Evolutionary conservation across 345 rosid genomes (phyloP), one percentile per base, ranked within the genome.

Genomic region (Dimocarpus longan): DNA sequence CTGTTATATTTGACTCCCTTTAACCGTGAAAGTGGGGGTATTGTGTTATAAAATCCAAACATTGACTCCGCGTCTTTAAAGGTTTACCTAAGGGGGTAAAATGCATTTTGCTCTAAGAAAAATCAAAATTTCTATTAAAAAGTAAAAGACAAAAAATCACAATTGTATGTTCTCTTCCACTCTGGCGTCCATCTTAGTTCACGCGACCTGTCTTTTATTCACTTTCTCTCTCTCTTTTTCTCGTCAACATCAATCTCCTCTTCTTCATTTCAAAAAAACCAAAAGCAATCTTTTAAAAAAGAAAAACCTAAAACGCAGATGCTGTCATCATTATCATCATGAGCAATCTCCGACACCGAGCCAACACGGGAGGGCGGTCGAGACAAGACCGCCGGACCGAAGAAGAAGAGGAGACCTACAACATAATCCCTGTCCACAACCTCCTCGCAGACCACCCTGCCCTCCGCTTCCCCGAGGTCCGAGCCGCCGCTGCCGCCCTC

Each of bases 381-480:
- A 82, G 80, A 48, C 79, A 44, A 50, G 66, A 26, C 66, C 66
- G 12, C 39, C 32, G 12, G 1, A 72, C 83, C 26, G 77, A 71
- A 70, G 81, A 40, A 3, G 90, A 82, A 40, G 92, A 90, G 39
- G 94, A 95, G 78, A 63, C 89, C 0, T 93, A 84, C 84, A 95
- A 95, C 86, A 90, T 95, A 12, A 93, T 95, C 66, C 99, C 98
- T 9, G 89, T 95, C 37, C 92, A 95, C 87, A 93, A 93, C 86
- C 96, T 93, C 81, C 93, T 91, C 67, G 96, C 98, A 9, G 98
- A 93, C 89, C 99, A 93, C 82, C 98, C 97, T 44, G 91, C 99
- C 39, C 95, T 93, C 80, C 93, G 97, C 24, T 93, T 84, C 71
- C 98, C 98, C 0, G 96, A 95, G 84, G 98, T 95, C 22, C 93